Percentiles rank a stretch among this genome's conserved stretches.
phyloP scores from a whole-genome alignment of 352 stramenopile genomes.

The Phytophthora pinifolia region DNA sequence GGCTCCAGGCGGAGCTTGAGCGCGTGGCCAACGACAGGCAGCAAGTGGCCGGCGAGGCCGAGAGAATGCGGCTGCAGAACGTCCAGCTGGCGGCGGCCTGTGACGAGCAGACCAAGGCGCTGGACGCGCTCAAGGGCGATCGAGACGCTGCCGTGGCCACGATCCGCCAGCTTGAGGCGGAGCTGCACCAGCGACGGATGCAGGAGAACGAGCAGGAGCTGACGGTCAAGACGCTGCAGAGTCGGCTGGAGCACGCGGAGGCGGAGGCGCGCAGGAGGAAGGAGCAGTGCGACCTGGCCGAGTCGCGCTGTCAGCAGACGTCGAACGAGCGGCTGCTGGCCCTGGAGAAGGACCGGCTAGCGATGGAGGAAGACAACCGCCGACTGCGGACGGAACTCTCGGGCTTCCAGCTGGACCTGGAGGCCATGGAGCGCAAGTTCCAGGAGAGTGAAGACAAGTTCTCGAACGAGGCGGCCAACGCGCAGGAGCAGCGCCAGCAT shows the following conservation, averaged over 20 bases:
- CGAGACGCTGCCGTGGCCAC: conserved; percentile 42
- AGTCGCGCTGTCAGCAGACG: conserved; percentile 42
- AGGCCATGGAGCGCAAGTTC: conserved; percentile 50
- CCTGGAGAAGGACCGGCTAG: conserved; percentile 53
- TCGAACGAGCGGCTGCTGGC: conserved; percentile 56
- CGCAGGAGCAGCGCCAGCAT: conserved; percentile 37
- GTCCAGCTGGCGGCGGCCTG: conserved; percentile 51
- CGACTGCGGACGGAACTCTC: conserved; percentile 46
- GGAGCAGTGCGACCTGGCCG: conserved; percentile 40
- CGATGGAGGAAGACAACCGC: conserved; percentile 58
- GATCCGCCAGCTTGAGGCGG: conserved; percentile 46
- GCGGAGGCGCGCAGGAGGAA: conserved; percentile 41
- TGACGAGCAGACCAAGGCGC: conserved; percentile 53
- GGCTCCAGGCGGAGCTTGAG: conserved; percentile 55
- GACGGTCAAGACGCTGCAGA: conserved; percentile 43
- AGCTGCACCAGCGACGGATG: conserved; percentile 47
- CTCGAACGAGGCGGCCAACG: conserved; percentile 35
- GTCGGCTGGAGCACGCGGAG: conserved; percentile 42
- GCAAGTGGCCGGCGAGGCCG: conserved; percentile 38
- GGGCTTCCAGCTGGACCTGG: conserved; percentile 49
- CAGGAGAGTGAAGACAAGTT: conserved; percentile 40
- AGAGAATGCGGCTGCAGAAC: conserved; percentile 53
- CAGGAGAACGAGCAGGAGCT: conserved; percentile 41
- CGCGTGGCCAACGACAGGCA: conserved; percentile 50
- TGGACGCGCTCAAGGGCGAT: conserved; percentile 51